These are phyloP conservation scores for Hippophae rhamnoides DNA, from an alignment of 306 rosid genomes.

Conservation along the genomic window DNA sequence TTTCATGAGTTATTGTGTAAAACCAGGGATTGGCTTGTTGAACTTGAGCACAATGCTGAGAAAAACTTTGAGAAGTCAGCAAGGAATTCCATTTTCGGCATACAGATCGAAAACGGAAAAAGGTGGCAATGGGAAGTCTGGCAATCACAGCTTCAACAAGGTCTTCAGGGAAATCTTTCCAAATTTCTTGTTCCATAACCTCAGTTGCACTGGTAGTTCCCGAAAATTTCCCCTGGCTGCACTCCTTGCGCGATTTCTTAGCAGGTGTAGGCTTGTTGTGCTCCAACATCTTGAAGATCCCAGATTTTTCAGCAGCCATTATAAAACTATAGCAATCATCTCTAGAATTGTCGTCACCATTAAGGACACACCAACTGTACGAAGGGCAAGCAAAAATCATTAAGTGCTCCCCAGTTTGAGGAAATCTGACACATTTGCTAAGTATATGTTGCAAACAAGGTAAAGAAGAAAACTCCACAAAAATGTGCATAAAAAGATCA, in stretches of 20 bases:
- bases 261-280: conserved; percentile 50
- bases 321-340: conserved; percentile 57
- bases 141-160: conserved; percentile 75
- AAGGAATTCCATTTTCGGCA: conserved; percentile 75
- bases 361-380: conserved; percentile 54
- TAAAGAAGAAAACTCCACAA: neutral
- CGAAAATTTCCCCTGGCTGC: conserved; percentile 39
- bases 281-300: conserved; percentile 42
- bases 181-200: conserved; percentile 62
- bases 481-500: too few species aligned
- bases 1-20: conserved; percentile 67
- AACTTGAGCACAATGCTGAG: conserved; percentile 53
- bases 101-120: conserved; percentile 73
- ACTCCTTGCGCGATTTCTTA: conserved; percentile 55
- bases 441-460: neutral
- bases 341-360: conserved; percentile 45
- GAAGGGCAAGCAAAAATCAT: conserved; percentile 15
- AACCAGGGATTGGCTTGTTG: conserved; percentile 70
- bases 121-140: conserved; percentile 66
- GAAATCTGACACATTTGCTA: neutral
- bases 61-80: conserved; percentile 60
- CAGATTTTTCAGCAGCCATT: conserved; percentile 61
- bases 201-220: conserved; percentile 36
- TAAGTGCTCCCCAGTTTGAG: conserved; percentile 11
- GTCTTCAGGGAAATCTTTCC: conserved; percentile 89